These are phyloP conservation scores for Cardamine resedifolia DNA, from an alignment of 345 rosid species.

Conservation along the genomic window DNA sequence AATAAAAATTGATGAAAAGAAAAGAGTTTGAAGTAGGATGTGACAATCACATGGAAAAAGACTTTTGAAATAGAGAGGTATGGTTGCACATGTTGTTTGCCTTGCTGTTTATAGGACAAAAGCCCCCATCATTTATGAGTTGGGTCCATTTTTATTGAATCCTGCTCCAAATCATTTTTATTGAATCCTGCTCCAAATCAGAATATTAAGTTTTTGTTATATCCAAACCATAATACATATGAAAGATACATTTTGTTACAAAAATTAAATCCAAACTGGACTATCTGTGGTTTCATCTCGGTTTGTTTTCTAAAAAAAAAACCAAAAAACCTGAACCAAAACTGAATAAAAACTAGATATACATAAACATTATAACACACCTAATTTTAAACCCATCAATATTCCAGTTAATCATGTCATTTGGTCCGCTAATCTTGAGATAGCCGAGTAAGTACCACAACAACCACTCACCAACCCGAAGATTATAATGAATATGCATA, in stretches of 20 bases:
- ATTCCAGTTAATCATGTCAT: slow-evolving; percentile 29
- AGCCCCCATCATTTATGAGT: slow-evolving; percentile 25
- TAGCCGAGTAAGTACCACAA: slow-evolving; percentile 67
- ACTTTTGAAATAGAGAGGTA: slow-evolving; percentile 20
- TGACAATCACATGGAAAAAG: slow-evolving; percentile 39
- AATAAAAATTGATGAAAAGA: slow-evolving; percentile 6
- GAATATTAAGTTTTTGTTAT: slow-evolving; percentile 6
- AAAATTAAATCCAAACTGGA: neutral
- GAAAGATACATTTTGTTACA: neutral
- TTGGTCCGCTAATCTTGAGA: slow-evolving; percentile 47
- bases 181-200: no score
- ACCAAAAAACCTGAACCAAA: neutral
- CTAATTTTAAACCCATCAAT: neutral
- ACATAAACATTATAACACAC: slow-evolving; percentile 4
- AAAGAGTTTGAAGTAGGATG: slow-evolving; percentile 28
- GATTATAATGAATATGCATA: slow-evolving; percentile 49
- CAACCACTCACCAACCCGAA: slow-evolving; percentile 54
- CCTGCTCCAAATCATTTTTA: no score
- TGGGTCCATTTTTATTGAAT: slow-evolving; percentile 33
- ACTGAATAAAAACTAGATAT: neutral
- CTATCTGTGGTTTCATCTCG: neutral
- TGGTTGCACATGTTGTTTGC: slow-evolving; percentile 41
- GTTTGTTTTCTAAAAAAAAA: slow-evolving; percentile 12
- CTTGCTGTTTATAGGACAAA: slow-evolving; percentile 37
- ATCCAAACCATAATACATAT: neutral